A percentile compares a stretch with the other conserved stretches of the same genome.
Evolutionary conservation across 2,329 filamentous ascomycete species (phyloP).

Genomic region (Talaromyces piceae): DNA sequence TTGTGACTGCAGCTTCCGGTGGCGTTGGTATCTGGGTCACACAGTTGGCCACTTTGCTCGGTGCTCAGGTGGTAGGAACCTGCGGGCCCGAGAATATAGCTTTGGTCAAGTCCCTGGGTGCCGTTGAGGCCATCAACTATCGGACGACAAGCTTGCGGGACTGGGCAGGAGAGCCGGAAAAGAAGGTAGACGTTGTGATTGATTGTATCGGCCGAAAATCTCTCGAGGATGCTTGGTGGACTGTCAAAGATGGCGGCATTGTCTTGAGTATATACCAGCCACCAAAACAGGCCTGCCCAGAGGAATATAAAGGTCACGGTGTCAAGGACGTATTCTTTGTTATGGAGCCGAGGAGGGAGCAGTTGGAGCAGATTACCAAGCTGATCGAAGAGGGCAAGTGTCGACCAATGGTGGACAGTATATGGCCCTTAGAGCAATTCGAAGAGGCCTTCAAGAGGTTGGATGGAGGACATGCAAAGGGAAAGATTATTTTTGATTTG

Average conservation of each 20-base stretch:
- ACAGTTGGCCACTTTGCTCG: constrained; percentile 18
- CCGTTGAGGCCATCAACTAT: constrained; percentile 37
- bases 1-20: constrained; percentile 29
- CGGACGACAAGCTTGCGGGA: constrained; percentile 2
- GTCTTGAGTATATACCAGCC: constrained; percentile 24
- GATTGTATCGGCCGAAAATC: constrained; percentile 30
- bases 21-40: constrained; percentile 30
- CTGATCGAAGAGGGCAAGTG: constrained; percentile 29
- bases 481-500: constrained; percentile 37
- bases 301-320: constrained; percentile 13
- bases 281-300: constrained; percentile 18
- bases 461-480: constrained; percentile 33
- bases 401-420: constrained; percentile 33
- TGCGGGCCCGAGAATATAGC: constrained; percentile 32
- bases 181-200: constrained; percentile 33
- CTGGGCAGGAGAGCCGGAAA: constrained; percentile 31
- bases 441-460: constrained; percentile 34
- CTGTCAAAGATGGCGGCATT: constrained; percentile 21
- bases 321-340: constrained; percentile 27
- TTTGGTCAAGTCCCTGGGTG: constrained; percentile 35
- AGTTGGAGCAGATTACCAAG: constrained; percentile 25
- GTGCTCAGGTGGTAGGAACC: constrained; percentile 34
- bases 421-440: constrained; percentile 35
- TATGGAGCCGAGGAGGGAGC: constrained; percentile 28
- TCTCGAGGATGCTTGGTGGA: constrained; percentile 24